Evolutionary conservation across 306 rosid species (phyloP), one percentile per base, ranked within the genome.

Genomic region (Phaseolus lunatus): DNA sequence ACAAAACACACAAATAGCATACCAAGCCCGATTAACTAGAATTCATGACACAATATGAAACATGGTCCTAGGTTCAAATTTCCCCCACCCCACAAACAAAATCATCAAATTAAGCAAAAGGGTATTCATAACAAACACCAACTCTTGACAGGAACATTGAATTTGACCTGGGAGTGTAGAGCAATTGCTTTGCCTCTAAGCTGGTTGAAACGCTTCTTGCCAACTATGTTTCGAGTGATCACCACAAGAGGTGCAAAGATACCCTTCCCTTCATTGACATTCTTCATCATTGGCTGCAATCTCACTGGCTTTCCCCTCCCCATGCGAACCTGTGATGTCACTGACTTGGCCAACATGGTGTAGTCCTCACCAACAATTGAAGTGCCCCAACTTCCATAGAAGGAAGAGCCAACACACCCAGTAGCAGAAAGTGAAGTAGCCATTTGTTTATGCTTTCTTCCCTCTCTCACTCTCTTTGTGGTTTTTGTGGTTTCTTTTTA

Each of bases 141-240:
- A 64, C 4, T 31, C 6, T 9, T 64, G 26, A 18, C 48, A 11
- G 41, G 69, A 43, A 33, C 1, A 67, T 12, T 48, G 7, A 76
- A 54, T 23, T 7, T 58, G 81, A 95, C 99, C 98, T 92, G 99
- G 1, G 99, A 96, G 85, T 96, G 99, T 54, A 96, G 63, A 79
- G 99, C 98, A 85, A 96, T 96, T 33, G 99, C 99, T 85, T 96
- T 96, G 71, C 99, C 99, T 76, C 99, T 87, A 39, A 96, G 9
- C 84, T 91, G 99, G 53, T 96, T 96, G 91, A 96, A 96, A 29
- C 93, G 85, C 84, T 90, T 92, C 95, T 91, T 92, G 76, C 98
- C 99, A 75, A 96, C 64, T 31, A 96, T 65, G 54, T 96, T 82
- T 5, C 99, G 88, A 0, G 96, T 56, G 48, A 96, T 20, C 13